Percentiles rank a stretch among this genome's conserved stretches.
These are phyloP conservation scores for Podaxis carcinomalis DNA, from an alignment of 768 basidiomycete genomes.

Conservation along the genomic window DNA sequence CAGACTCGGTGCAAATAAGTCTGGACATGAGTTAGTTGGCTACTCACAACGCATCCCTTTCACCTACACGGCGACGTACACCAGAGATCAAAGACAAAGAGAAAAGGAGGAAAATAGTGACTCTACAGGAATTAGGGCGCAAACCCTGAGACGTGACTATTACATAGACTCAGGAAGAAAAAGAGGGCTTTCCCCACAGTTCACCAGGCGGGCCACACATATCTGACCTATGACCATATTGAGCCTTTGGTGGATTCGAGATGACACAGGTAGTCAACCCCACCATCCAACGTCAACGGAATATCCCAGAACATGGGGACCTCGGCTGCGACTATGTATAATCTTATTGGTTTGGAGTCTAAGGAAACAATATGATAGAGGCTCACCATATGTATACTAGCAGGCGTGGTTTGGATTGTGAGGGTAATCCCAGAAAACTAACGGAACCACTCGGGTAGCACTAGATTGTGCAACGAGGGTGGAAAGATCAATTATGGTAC, in stretches of 20 bases:
- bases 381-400: conserved; percentile 4
- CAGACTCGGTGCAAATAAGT: background rate
- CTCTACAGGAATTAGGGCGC: background rate
- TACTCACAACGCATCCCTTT: background rate
- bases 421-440: background rate
- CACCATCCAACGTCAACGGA: background rate
- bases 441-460: background rate
- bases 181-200: background rate
- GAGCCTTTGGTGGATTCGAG: no score
- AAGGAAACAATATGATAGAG: background rate
- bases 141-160: background rate
- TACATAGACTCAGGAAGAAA: background rate
- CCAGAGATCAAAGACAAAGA: conserved; percentile 2
- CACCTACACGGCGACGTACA: background rate
- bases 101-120: conserved; percentile 2
- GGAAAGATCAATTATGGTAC: background rate
- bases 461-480: background rate
- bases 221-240: background rate
- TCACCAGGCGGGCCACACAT: background rate
- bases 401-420: background rate
- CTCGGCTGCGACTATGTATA: background rate
- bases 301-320: conserved; percentile 8
- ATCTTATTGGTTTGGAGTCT: background rate
- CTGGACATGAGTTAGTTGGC: background rate
- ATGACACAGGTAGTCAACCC: background rate